Evolutionary conservation across 345 rosid species (phyloP).

Genomic region (Syzygium jambos): DNA sequence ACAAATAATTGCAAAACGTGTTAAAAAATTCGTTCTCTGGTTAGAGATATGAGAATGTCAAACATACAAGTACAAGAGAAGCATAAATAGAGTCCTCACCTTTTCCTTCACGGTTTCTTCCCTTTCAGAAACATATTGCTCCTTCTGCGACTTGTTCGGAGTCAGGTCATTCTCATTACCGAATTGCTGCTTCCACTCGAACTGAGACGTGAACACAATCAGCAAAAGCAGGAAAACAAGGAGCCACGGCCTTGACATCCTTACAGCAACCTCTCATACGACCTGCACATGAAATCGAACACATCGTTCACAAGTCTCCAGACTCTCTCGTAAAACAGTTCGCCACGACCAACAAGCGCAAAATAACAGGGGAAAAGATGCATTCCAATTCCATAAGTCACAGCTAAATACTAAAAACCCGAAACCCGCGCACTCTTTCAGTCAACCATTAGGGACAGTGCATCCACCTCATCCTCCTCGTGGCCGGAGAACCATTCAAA

Average conservation of each 20-base stretch:
- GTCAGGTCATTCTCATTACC: conserved; percentile 44
- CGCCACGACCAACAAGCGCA: not conserved
- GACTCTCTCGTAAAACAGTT: not conserved
- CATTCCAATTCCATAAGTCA: not conserved
- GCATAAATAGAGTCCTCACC: conserved; percentile 19
- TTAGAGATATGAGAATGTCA: not conserved
- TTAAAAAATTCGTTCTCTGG: not conserved
- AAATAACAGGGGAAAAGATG: not conserved
- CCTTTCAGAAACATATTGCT: conserved; percentile 24
- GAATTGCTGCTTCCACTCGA: conserved; percentile 73
- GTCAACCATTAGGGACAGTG: not conserved
- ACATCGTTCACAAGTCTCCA: not conserved
- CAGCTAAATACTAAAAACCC: not conserved
- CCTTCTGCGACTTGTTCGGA: conserved; percentile 20
- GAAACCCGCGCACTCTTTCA: not conserved
- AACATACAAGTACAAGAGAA: not conserved
- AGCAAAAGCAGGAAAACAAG: conserved; percentile 53
- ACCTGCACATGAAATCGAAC: not conserved
- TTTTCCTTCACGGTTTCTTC: conserved; percentile 58
- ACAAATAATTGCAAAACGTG: not conserved
- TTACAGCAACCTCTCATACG: conserved; percentile 7
- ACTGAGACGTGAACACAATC: conserved; percentile 56
- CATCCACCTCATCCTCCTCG: not conserved
- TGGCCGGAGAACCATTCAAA: not conserved
- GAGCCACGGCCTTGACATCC: conserved; percentile 67